These are phyloP conservation scores for Penicillium verrucosum DNA, from an alignment of 2,329 filamentous ascomycete genomes.

Conservation along the genomic window DNA sequence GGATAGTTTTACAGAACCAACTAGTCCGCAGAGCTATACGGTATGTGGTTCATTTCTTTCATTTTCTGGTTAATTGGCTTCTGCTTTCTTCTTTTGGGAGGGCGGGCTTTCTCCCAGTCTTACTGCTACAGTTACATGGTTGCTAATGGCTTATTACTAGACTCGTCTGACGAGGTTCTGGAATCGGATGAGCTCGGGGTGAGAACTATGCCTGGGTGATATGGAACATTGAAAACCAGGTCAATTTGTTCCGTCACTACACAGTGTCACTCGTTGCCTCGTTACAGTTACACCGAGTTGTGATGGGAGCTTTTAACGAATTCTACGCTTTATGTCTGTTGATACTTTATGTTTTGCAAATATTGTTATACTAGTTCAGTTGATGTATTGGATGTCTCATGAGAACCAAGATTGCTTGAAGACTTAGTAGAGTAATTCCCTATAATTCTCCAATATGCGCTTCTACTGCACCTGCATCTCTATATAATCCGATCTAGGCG, in stretches of 20 bases:
- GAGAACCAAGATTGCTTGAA: background rate
- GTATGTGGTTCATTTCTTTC: slow-evolving; percentile 17
- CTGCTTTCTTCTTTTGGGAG: background rate
- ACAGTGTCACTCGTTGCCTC: background rate
- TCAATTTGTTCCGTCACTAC: background rate
- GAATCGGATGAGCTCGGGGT: slow-evolving; percentile 20
- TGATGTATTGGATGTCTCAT: background rate
- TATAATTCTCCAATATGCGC: background rate
- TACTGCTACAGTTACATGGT: background rate
- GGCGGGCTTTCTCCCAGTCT: background rate
- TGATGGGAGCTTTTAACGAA: slow-evolving; percentile 17
- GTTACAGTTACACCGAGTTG: background rate
- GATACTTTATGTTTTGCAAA: slow-evolving; percentile 12
- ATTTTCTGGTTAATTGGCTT: background rate
- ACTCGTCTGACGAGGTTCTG: slow-evolving; percentile 22
- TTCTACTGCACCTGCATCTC: background rate
- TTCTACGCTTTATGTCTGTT: slow-evolving; percentile 23
- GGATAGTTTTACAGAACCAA: slow-evolving; percentile 12
- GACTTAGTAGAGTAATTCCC: background rate
- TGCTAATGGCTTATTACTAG: slow-evolving; percentile 8
- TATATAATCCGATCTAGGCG: slow-evolving; percentile 17
- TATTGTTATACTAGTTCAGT: slow-evolving; percentile 3
- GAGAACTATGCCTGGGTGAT: background rate
- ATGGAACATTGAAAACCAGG: background rate
- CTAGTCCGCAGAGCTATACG: slow-evolving; percentile 28